phyloP scores from a whole-genome alignment of 352 stramenopile genomes.

The Blastocystis hominis region DNA sequence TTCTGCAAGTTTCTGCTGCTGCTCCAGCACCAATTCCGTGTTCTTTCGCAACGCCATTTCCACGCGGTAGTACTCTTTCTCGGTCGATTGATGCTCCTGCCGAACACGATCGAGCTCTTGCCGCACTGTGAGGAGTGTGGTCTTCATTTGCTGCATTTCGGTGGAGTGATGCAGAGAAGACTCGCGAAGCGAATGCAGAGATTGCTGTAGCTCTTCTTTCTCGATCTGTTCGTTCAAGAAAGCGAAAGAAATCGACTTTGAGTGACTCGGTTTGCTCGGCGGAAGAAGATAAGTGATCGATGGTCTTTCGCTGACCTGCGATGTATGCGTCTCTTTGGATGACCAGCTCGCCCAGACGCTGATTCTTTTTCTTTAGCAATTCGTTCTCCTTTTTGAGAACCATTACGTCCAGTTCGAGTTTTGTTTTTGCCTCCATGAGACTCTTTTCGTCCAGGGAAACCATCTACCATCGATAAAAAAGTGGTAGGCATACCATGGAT shows the following conservation, averaged over 20 bases:
- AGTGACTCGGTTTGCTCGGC: neutral
- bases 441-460: neutral
- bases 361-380: slow-evolving; percentile 18
- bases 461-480: neutral
- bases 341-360: slow-evolving; percentile 11
- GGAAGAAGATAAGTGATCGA: neutral
- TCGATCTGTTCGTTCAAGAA: neutral
- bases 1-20: slow-evolving; percentile 17
- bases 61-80: slow-evolving; percentile 30
- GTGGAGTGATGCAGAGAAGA: neutral
- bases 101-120: neutral
- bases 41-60: slow-evolving; percentile 33
- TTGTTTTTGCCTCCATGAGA: slow-evolving; percentile 26
- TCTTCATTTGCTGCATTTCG: slow-evolving; percentile 2
- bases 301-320: neutral
- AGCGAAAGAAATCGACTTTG: neutral
- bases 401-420: neutral
- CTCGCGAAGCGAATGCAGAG: neutral
- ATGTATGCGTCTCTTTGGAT: neutral
- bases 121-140: neutral
- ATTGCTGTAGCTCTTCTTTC: neutral
- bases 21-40: neutral
- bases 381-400: neutral
- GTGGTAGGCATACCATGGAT: neutral
- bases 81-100: neutral